phyloP scores from a whole-genome alignment of 2,329 filamentous ascomycete genomes.

The Talaromyces pinophilus region DNA sequence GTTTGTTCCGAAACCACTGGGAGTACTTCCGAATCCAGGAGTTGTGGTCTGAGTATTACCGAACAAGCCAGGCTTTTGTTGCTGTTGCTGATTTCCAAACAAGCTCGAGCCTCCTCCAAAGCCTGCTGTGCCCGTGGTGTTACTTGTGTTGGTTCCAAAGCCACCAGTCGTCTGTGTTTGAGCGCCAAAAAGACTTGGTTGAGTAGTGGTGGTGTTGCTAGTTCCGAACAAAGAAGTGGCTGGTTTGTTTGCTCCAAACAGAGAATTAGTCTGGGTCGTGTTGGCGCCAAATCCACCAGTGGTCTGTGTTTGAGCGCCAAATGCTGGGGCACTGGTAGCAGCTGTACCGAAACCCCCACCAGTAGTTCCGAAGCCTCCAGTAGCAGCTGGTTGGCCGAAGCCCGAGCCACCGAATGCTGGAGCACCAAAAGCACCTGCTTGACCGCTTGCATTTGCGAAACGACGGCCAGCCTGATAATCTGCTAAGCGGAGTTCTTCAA shows the following conservation, averaged over 20 bases:
- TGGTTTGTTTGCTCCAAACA: constrained; percentile 50
- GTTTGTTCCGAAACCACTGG: constrained; percentile 38
- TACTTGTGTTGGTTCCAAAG: constrained; percentile 33
- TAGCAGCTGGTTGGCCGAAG: constrained; percentile 44
- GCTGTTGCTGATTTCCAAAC: constrained; percentile 45
- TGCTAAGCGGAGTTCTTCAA: constrained; percentile 75
- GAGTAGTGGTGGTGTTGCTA: constrained; percentile 35
- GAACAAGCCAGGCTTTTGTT: constrained; percentile 41
- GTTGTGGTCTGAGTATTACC: constrained; percentile 30
- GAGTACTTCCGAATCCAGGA: constrained; percentile 33
- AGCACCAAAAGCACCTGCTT: constrained; percentile 78
- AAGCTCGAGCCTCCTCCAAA: constrained; percentile 40
- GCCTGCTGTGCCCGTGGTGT: constrained; percentile 31
- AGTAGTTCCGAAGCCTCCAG: constrained; percentile 48
- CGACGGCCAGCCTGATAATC: constrained; percentile 88
- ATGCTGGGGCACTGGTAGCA: constrained; percentile 40
- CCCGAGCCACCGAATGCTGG: constrained; percentile 56
- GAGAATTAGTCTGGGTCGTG: constrained; percentile 33
- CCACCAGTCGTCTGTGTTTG: constrained; percentile 37
- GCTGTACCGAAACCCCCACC: constrained; percentile 30
- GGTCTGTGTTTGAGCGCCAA: constrained; percentile 45
- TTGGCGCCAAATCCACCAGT: constrained; percentile 42
- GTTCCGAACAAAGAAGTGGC: constrained; percentile 42
- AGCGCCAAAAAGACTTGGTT: constrained; percentile 44
- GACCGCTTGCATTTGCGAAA: constrained; percentile 78